Base-by-base conservation (phyloP, 1,284 basidiomycete genomes). In the Ustilago vetiveriae region DNA sequence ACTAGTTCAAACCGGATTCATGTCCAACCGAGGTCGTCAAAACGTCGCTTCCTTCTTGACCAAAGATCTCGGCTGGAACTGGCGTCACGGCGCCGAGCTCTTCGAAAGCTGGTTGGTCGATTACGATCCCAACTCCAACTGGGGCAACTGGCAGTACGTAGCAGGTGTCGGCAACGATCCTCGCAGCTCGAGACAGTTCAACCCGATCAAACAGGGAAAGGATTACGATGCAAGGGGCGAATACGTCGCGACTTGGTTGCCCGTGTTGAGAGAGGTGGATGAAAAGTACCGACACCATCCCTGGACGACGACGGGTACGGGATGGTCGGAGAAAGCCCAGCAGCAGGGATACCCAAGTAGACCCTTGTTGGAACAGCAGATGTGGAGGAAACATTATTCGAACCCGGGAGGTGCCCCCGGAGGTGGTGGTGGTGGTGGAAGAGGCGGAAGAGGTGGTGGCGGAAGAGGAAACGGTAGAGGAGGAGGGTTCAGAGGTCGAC, bases 11-110 rank as follows among this genome's bases (percentile, higher is more conserved):
- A 79, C 76, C n/a, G 76, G 85, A n/a, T 86, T 85, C 76, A 86
- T 86, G 84, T 84, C 83, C 53, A 87, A 87, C 72, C 58, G 76
- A 7, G 76, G 73, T 9, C 49, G 75, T 6, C 75, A 79, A 37
- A 79, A 78, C 42, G 75, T 77, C 19, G 75, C 75, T 4, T 47
- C 35, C 13, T 72, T 78, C 42, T 49, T 79, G 8, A 74, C 72
- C 42, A 77, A 79, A 40, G 75, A 77, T 52, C 46, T 79, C 3
- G 60, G 67, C 27, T 76, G 60, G 56, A 75, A 79, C 33, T 79
- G 75, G 76, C 38, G 46, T 8, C 41, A 67, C 13, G 76, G 76
- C 17, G 75, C 76, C 23, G 76, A 79, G 23, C 68, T 58, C 39
- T 77, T 79, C 30, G 76, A 77, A 38, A 55, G 39, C 42, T 63